Base-by-base conservation (phyloP, 495 filamentous ascomycete genomes). In the Opeltia flavorubescens region DNA sequence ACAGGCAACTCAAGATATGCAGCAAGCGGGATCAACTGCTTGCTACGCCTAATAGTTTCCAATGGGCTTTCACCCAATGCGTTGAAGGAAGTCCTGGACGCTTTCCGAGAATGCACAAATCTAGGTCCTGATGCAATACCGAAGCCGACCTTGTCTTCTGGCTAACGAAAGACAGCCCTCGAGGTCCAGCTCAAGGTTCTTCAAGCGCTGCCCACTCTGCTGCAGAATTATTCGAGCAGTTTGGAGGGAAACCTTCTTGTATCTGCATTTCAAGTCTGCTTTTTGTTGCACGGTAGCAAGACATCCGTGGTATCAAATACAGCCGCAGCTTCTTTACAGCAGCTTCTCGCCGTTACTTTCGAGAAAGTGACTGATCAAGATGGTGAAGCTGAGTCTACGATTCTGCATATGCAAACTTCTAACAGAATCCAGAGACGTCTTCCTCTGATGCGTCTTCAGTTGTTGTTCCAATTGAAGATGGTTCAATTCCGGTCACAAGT, bases 111-210 rank as follows among this genome's bases (percentile, higher is more conserved):
- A 56, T 86, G 83, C 43, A 81, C 83, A 12, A 69, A 66, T 50
- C 50, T 83, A 48, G 73, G 80, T 80, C 15, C 12, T 15, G 6
- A 25, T 26, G 15, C 15, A 7, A 47, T 29, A n/a, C 18, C 20
- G 11, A 26, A 12, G 6, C 2, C 13, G 1, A 20, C 1, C 11
- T 29, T n/a, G 13, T 2, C 12, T 2, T 23, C n/a, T 25, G 50
- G 42, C 61, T 71, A 43, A 73, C 45, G n/a, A 3, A 63, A 55
- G 21, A 55, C 63, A 72, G 88, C 81, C 27, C 74, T 93, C 41
- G 93, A 98, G 61, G 81, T 95, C 2, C 91, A 98, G 55, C 75
- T 98, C 43, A 98, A 95, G 64, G 93, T 96, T 25, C 68, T 98
- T 15, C 91, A 98, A 59, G 84, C 88, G 0, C 66, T 98, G 26